A percentile compares a stretch with the other conserved stretches of the same genome.
Conservation (phyloP, 1,284 basidiomycete genomes). For the Malassezia furfur region DNA sequence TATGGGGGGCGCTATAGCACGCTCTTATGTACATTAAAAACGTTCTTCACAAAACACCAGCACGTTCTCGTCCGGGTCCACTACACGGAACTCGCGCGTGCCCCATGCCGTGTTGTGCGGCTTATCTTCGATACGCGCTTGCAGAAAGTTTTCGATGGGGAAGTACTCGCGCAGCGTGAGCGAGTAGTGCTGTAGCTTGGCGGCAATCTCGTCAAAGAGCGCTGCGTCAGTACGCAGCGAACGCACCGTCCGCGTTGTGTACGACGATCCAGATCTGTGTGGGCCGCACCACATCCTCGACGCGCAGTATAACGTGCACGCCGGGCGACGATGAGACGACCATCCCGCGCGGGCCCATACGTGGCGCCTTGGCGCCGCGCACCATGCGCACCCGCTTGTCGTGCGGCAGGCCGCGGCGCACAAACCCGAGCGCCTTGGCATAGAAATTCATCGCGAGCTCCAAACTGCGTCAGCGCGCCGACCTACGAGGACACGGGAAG, state of each 20-base stretch:
- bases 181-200: neutral
- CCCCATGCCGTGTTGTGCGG: constrained; percentile 34
- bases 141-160: constrained; percentile 22
- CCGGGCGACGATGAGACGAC: neutral
- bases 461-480: neutral
- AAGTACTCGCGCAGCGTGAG: constrained; percentile 22
- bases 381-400: constrained; percentile 1
- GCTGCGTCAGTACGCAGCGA: neutral
- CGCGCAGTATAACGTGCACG: constrained; percentile 9
- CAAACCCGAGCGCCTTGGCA: constrained; percentile 5
- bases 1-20: neutral
- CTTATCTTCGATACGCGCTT: constrained; percentile 23
- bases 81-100: constrained; percentile 25
- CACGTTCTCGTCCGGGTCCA: constrained; percentile 35
- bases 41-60: constrained; percentile 20
- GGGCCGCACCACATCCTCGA: neutral
- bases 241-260: constrained; percentile 2
- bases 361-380: constrained; percentile 2
- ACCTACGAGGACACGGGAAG: constrained; percentile 1
- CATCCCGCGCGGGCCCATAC: neutral
- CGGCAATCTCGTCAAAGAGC: constrained; percentile 8
- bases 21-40: neutral
- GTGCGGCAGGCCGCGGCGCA: neutral
- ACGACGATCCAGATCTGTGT: constrained; percentile 1
- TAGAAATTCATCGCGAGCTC: constrained; percentile 6